Percentiles rank a stretch among this genome's conserved stretches.
phyloP scores from a whole-genome alignment of 2,329 filamentous ascomycete species.

The Volutella citrinella region DNA sequence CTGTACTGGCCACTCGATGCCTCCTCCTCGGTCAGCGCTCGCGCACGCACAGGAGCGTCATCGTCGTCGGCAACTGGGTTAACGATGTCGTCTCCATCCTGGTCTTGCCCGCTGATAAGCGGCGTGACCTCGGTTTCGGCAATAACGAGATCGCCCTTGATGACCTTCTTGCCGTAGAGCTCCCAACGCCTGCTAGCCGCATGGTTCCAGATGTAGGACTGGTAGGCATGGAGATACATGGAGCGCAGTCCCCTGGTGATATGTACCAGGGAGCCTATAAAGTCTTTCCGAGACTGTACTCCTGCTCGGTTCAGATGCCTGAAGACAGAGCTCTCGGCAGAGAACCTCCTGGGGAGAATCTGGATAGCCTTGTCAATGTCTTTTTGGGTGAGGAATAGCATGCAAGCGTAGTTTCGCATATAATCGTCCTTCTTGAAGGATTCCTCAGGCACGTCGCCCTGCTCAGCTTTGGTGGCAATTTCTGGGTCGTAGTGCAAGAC shows the following conservation, averaged over 20 bases:
- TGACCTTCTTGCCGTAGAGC: constrained; percentile 67
- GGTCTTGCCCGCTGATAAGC: constrained; percentile 55
- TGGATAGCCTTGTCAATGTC: constrained; percentile 59
- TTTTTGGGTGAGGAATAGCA: constrained; percentile 65
- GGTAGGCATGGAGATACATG: constrained; percentile 97
- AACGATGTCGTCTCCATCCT: constrained; percentile 49
- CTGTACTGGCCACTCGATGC: constrained; percentile 70
- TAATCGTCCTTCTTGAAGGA: constrained; percentile 72
- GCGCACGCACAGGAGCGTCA: constrained; percentile 55
- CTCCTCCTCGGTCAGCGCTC: constrained; percentile 74
- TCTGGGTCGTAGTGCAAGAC: constrained; percentile 71
- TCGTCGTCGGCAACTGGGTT: constrained; percentile 42
- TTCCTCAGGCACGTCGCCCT: constrained; percentile 35
- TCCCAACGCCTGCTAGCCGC: constrained; percentile 79
- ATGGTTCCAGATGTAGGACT: constrained; percentile 91
- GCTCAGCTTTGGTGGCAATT: constrained; percentile 47
- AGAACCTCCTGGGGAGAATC: constrained; percentile 75
- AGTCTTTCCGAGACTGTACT: constrained; percentile 59
- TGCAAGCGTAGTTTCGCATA: constrained; percentile 73
- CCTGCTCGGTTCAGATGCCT: constrained; percentile 63
- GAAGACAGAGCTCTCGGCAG: constrained; percentile 76
- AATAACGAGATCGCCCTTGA: constrained; percentile 83
- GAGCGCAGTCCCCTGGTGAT: constrained; percentile 80
- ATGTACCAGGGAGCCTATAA: constrained; percentile 72
- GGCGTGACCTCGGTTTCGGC: constrained; percentile 33